phyloP scores from a whole-genome alignment of 1,284 basidiomycete genomes.

The Heimioporus retisporus region DNA sequence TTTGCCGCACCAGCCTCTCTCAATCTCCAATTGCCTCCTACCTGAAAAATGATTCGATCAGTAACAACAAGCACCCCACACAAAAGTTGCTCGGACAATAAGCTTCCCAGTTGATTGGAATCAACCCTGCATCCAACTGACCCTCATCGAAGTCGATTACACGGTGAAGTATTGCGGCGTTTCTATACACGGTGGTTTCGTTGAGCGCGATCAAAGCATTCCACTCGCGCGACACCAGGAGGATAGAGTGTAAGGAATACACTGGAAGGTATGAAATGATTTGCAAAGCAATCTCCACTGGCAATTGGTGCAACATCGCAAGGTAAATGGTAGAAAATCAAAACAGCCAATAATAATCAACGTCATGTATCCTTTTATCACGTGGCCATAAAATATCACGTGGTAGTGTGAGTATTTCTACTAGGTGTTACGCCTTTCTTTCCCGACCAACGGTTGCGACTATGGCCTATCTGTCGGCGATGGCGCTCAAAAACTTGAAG shows the following conservation, averaged over 20 bases:
- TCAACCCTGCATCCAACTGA: constrained; percentile 45
- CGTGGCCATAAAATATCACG: neutral
- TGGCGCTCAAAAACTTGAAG: constrained; percentile 71
- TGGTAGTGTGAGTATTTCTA: neutral
- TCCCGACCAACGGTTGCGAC: neutral
- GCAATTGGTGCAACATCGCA: constrained; percentile 53
- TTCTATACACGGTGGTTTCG: constrained; percentile 60
- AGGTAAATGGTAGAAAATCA: neutral
- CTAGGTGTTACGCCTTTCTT: neutral
- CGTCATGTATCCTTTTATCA: neutral
- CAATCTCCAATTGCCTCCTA: constrained; percentile 54
- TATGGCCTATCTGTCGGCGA: constrained; percentile 65
- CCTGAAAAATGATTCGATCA: constrained; percentile 48
- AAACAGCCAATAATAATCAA: no score
- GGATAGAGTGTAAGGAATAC: constrained; percentile 47
- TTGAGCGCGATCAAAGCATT: constrained; percentile 56
- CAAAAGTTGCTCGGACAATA: constrained; percentile 61
- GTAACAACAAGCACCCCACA: constrained; percentile 13
- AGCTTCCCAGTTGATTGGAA: constrained; percentile 57
- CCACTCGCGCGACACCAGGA: constrained; percentile 56
- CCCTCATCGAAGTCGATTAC: constrained; percentile 46
- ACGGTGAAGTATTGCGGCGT: constrained; percentile 59
- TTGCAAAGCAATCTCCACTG: constrained; percentile 60
- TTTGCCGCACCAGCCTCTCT: constrained; percentile 66
- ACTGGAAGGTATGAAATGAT: constrained; percentile 59